Evolutionary conservation across 1,284 basidiomycete genomes (phyloP), one percentile per base, ranked within the genome.

Genomic region (Earliella scabrosa): DNA sequence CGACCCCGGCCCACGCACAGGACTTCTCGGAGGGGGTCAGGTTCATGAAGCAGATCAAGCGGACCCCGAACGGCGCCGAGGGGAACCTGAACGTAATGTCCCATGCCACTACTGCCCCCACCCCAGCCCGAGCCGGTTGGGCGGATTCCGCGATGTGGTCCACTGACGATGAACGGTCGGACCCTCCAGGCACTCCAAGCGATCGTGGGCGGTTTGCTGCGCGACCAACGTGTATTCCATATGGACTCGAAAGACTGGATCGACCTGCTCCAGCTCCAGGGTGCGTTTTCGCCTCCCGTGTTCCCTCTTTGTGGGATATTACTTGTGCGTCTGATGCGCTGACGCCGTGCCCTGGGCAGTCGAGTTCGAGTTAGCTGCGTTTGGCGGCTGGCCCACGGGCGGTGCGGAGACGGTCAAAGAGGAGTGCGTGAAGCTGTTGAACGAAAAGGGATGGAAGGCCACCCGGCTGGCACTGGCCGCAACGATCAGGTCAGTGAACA

Each of bases 401-500:
- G 73, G 71, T 11, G 64, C 71, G 0, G 69, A 68, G 24, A 47
- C 61, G 3, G 63, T 79, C 18, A 70, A 68, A 41, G 66, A 71
- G 48, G 67, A 76, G 46, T 71, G 70, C 13, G 64, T 65, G 9
- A 59, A 70, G 53, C 70, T 74, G 7, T 59, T 77, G 24, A 58
- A 67, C 29, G 55, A 53, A 4, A 62, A 73, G 50, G 76, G 75
- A 2, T 79, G 77, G 76, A 60, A 66, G n/a, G 54, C 60, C 16
- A 68, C 75, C 43, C 72, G 75, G n/a, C 64, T 63, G 1, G 76
- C 77, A 1, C 52, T 80, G 20, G 61, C 70, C 7, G 61, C 68
- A 2, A 79, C 77, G 16, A 63, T 79, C 41, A 66, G 76, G 77
- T 77, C 49, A 36, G 43, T 18, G 27, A 31, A 31, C 13, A 31